Evolutionary conservation across 306 rosid genomes (phyloP).

Genomic region (Datisca glomerata): DNA sequence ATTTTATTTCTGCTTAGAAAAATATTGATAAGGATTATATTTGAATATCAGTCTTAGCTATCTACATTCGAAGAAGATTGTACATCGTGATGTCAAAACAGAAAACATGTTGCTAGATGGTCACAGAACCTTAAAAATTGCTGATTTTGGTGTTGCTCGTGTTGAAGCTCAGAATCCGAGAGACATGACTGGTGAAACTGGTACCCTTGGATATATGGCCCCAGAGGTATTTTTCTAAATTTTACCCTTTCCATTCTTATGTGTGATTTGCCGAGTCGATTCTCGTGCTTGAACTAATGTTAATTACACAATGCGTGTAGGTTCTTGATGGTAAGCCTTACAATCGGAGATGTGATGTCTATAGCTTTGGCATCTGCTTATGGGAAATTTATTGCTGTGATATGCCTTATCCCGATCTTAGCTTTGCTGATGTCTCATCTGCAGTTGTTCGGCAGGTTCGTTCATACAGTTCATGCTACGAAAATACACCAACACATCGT

Average conservation of each 20-base stretch:
- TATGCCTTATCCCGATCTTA: constrained; percentile 63
- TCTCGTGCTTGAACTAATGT: neutral
- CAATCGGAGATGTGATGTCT: constrained; percentile 65
- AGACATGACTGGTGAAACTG: constrained; percentile 84
- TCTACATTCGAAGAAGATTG: constrained; percentile 58
- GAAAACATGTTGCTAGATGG: constrained; percentile 50
- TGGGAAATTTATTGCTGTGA: constrained; percentile 70
- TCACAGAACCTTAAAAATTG: constrained; percentile 32
- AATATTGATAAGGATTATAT: neutral
- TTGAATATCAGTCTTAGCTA: constrained; percentile 40
- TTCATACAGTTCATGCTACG: neutral
- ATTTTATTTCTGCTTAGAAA: no score
- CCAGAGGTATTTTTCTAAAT: constrained; percentile 51
- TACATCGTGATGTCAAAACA: constrained; percentile 63
- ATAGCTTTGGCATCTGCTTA: constrained; percentile 70
- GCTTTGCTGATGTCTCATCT: constrained; percentile 52
- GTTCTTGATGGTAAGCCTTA: constrained; percentile 71
- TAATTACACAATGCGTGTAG: constrained; percentile 13
- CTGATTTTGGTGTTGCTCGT: constrained; percentile 76
- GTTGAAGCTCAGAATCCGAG: constrained; percentile 70
- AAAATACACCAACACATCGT: neutral
- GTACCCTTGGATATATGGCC: constrained; percentile 77
- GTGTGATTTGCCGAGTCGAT: no score
- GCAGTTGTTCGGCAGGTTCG: constrained; percentile 55
- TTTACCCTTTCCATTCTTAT: neutral